Evolutionary conservation across 108 stramenopile genomes (phyloP).

Genomic region (Cyclostephanos tholiformis): DNA sequence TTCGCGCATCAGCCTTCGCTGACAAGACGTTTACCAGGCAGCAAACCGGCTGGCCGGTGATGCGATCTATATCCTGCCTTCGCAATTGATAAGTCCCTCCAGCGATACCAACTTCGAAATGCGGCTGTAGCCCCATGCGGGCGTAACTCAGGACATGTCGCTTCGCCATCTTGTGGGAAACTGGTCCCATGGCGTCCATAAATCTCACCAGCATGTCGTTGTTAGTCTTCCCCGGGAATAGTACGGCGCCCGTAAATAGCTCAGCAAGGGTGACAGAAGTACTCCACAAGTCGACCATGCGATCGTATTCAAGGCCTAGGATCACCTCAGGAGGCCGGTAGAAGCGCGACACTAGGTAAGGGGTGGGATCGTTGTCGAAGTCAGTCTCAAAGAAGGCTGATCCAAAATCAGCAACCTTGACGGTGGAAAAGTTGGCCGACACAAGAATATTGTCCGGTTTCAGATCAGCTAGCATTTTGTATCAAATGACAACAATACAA

Average conservation of each 20-base stretch:
- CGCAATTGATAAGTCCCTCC: slow-evolving; percentile 67
- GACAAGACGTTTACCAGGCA: slow-evolving; percentile 59
- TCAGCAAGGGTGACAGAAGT: slow-evolving; percentile 92
- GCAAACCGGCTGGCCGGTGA: slow-evolving; percentile 62
- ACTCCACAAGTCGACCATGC: slow-evolving; percentile 94
- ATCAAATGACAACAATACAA: not conserved
- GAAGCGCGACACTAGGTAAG: slow-evolving; percentile 97
- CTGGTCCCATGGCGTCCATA: slow-evolving; percentile 92
- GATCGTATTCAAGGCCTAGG: slow-evolving; percentile 91
- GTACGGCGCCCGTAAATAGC: slow-evolving; percentile 90
- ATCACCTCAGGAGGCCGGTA: slow-evolving; percentile 99
- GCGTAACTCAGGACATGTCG: slow-evolving; percentile 73
- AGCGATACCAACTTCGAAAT: slow-evolving; percentile 56
- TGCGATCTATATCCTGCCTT: slow-evolving; percentile 69
- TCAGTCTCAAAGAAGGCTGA: slow-evolving; percentile 87
- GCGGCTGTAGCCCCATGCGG: slow-evolving; percentile 62
- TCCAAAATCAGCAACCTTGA: slow-evolving; percentile 96
- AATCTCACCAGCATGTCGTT: slow-evolving; percentile 94
- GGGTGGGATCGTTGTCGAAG: slow-evolving; percentile 86
- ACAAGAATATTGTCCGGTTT: slow-evolving; percentile 99
- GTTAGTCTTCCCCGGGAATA: slow-evolving; percentile 92
- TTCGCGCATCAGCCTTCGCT: slow-evolving; percentile 44
- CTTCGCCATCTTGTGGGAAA: slow-evolving; percentile 83
- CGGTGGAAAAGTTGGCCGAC: slow-evolving; percentile 73
- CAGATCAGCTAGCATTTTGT: slow-evolving; percentile 73